A percentile compares a stretch with the other conserved stretches of the same genome.
Conservation (phyloP, 1,284 basidiomycete genomes). For the Kalmanozyma brasiliensis region DNA sequence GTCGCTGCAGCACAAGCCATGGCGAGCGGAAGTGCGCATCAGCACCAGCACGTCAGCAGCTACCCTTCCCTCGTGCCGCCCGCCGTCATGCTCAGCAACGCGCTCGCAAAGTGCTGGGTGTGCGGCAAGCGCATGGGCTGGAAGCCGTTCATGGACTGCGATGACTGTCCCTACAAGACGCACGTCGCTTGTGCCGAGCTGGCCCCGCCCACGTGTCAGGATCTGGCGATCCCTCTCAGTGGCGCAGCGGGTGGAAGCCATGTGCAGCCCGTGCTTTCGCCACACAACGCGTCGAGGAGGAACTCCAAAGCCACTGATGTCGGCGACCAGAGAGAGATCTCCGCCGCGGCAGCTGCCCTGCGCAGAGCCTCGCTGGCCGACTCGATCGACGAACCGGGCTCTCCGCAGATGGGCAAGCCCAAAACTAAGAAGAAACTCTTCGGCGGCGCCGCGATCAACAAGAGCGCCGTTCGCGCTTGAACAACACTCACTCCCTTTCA, state of each 20-base stretch:
- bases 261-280: constrained; percentile 36
- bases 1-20: constrained; percentile 36
- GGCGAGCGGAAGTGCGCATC: constrained; percentile 15
- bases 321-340: constrained; percentile 41
- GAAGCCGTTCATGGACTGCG: constrained; percentile 64
- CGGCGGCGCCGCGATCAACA: constrained; percentile 29
- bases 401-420: constrained; percentile 15
- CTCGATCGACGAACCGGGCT: constrained; percentile 13
- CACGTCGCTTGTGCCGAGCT: constrained; percentile 61
- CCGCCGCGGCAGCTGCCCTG: constrained; percentile 45
- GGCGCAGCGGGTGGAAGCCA: constrained; percentile 17
- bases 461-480: constrained; percentile 34
- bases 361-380: constrained; percentile 24
- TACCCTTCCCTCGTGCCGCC: constrained; percentile 56
- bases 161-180: constrained; percentile 64
- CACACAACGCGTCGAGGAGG: constrained; percentile 37
- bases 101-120: constrained; percentile 61
- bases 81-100: constrained; percentile 61
- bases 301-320: constrained; percentile 38
- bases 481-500: no score
- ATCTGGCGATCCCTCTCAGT: constrained; percentile 42
- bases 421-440: constrained; percentile 50
- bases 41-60: constrained; percentile 19
- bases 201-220: constrained; percentile 60
- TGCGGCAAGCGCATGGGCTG: constrained; percentile 61